These are phyloP conservation scores for Golubevia sp. DNA, from an alignment of 1,284 basidiomycete genomes.

Conservation along the genomic window DNA sequence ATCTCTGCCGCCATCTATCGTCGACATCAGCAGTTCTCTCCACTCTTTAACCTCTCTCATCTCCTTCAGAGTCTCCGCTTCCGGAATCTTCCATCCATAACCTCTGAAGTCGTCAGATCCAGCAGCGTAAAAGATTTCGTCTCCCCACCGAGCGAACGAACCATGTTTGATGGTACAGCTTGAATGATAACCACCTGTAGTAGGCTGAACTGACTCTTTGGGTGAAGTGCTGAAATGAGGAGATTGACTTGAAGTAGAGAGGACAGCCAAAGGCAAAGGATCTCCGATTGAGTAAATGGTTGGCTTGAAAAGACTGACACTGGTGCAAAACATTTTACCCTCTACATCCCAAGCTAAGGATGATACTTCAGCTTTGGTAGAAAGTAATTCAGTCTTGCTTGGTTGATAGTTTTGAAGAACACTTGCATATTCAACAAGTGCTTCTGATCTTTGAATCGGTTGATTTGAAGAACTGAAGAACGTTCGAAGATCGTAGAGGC, in stretches of 20 bases:
- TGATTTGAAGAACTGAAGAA: slow-evolving; percentile 9
- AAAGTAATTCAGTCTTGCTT: slow-evolving; percentile 4
- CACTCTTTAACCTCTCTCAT: background rate
- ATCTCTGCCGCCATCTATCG: no score
- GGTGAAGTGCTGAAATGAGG: slow-evolving; percentile 8
- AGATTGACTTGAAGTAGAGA: slow-evolving; percentile 7
- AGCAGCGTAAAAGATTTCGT: slow-evolving; percentile 12
- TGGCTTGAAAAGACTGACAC: slow-evolving; percentile 13
- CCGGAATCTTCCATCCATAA: slow-evolving; percentile 17
- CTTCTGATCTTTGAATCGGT: no score
- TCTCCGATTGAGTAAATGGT: slow-evolving; percentile 9
- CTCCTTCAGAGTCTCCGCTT: background rate
- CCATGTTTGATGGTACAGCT: slow-evolving; percentile 19
- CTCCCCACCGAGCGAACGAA: slow-evolving; percentile 13
- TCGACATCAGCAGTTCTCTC: slow-evolving; percentile 6
- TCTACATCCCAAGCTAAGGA: no score
- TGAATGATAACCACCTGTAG: slow-evolving; percentile 12
- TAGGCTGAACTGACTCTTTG: background rate
- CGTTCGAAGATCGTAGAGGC: slow-evolving; percentile 22
- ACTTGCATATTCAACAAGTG: no score
- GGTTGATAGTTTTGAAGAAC: no score
- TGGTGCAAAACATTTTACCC: background rate
- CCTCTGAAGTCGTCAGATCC: slow-evolving; percentile 23
- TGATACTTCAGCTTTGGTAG: slow-evolving; percentile 17
- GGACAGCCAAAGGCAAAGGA: slow-evolving; percentile 11